Percentiles rank a stretch among this genome's conserved stretches.
Evolutionary conservation across 2,329 filamentous ascomycete species (phyloP).

Genomic region (Calonectria fujianensis): DNA sequence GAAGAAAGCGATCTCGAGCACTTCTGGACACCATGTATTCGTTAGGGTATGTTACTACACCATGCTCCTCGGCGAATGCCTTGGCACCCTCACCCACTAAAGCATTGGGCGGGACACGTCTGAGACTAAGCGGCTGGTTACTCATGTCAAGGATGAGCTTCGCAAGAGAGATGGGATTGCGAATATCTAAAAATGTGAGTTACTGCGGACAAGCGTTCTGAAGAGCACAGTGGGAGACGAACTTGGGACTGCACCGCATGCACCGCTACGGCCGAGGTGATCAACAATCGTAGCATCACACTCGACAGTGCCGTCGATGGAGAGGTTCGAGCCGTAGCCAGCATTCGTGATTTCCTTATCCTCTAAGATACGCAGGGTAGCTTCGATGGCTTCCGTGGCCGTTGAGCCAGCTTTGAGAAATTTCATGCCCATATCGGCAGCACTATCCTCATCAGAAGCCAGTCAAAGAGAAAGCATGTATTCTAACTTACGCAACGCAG

Average conservation of each 20-base stretch:
- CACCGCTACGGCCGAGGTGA: conserved; percentile 91
- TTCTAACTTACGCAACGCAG: conserved; percentile 85
- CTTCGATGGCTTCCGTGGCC: conserved; percentile 92
- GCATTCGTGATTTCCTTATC: conserved; percentile 98
- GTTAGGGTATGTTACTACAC: conserved; percentile 83
- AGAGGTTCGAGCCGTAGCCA: conserved; percentile 95
- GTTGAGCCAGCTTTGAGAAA: conserved; percentile 86
- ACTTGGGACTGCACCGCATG: conserved; percentile 94
- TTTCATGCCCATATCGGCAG: conserved; percentile 88
- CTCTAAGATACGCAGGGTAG: conserved; percentile 90
- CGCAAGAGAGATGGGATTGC: conserved; percentile 93
- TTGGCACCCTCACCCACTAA: conserved; percentile 90
- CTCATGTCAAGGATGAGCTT: conserved; percentile 88
- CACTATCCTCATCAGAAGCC: conserved; percentile 70
- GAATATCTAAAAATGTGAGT: conserved; percentile 79
- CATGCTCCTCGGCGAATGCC: conserved; percentile 88
- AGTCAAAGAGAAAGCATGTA: neutral
- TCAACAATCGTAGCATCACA: conserved; percentile 97
- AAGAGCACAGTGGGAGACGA: conserved; percentile 62
- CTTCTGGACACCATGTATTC: conserved; percentile 87
- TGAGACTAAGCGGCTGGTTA: conserved; percentile 84
- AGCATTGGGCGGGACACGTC: conserved; percentile 93
- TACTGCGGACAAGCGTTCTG: neutral
- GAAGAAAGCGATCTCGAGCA: conserved; percentile 84
- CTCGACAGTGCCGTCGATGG: conserved; percentile 92